Evolutionary conservation across 2,329 filamentous ascomycete species (phyloP), one percentile per base, ranked within the genome.

Genomic region (Cercospora citrullina): DNA sequence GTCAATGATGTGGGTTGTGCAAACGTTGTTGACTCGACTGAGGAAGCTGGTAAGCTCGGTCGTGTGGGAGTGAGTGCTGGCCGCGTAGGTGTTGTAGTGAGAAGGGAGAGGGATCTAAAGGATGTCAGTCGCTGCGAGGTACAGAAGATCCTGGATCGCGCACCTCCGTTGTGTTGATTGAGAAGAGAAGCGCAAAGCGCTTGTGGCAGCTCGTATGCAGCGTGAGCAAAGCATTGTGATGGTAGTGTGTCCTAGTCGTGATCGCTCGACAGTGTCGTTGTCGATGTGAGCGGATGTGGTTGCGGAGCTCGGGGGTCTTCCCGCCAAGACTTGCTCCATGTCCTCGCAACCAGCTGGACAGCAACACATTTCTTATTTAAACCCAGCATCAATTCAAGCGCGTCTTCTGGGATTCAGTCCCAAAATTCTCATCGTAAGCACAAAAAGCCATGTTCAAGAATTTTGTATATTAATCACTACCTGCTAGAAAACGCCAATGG

Each of bases 91-190:
- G 69, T 63, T 21, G 66, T 63, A 33, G 72, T 70, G 26, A 75
- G 70, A 28, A 70, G 67, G 66, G 68, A 68, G 65, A 74, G 69
- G 5, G 69, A 67, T 69, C 73, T 75, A 59, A 16, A 26, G 33
- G 36, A 10, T 21, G 14, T 64, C n/a, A 64, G 62, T 42, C 12
- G 33, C 21, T 26, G 51, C 33, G 21, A 2, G n/a, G 12, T 26
- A 1, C 14, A 8, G 6, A n/a, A 4, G 8, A 36, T 18, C 4
- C n/a, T 6, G 26, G 36, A n/a, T n/a, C 3, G 28, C 30, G 39
- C 4, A 63, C 62, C 62, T 45, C 9, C 62, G 51, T 58, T 64
- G 62, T 59, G 53, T 59, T n/a, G 51, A 31, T 14, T 58, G 51
- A 8, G 26, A 18, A 9, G 62, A 26, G 31, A 45, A 8, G 62